Percentiles rank a stretch among this genome's conserved stretches.
Evolutionary conservation across 768 basidiomycete genomes (phyloP).

Genomic region (Xerocomus spinulosus): DNA sequence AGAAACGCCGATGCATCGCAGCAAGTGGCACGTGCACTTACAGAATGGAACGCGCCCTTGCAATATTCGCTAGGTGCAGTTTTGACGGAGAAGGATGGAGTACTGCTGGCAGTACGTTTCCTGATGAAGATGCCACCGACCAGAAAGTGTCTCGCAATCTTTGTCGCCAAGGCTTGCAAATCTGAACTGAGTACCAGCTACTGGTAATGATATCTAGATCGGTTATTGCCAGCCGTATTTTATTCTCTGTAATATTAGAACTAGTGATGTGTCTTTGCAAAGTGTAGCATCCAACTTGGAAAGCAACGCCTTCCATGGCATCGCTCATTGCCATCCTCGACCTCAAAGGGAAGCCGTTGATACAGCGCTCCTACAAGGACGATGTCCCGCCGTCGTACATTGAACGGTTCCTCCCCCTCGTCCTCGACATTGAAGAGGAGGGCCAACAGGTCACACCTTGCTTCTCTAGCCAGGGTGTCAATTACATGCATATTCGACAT

Average conservation of each 20-base stretch:
- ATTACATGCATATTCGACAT: constrained; percentile 98
- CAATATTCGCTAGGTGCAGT: background rate
- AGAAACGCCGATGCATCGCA: background rate
- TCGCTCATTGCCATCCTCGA: constrained; percentile 91
- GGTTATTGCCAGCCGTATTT: too few species aligned
- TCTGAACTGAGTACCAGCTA: too few species aligned
- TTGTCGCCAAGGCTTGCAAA: too few species aligned
- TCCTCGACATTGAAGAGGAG: constrained; percentile 96
- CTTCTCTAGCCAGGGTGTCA: constrained; percentile 91
- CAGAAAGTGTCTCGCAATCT: too few species aligned
- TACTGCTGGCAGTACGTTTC: background rate
- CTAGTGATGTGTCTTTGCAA: too few species aligned
- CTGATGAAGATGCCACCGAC: too few species aligned
- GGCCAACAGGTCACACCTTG: constrained; percentile 95
- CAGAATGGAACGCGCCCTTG: background rate
- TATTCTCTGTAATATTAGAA: too few species aligned
- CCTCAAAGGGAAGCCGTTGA: constrained; percentile 96
- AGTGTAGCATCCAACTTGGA: too few species aligned
- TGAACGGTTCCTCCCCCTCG: constrained; percentile 88
- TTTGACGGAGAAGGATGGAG: too few species aligned
- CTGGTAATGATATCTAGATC: too few species aligned
- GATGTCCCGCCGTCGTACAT: constrained; percentile 88
- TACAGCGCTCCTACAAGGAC: constrained; percentile 94
- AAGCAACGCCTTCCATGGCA: too few species aligned
- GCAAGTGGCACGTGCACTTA: background rate